Base-by-base conservation (phyloP, 2,329 filamentous ascomycete genomes). In the Leptoxyphium fumago region DNA sequence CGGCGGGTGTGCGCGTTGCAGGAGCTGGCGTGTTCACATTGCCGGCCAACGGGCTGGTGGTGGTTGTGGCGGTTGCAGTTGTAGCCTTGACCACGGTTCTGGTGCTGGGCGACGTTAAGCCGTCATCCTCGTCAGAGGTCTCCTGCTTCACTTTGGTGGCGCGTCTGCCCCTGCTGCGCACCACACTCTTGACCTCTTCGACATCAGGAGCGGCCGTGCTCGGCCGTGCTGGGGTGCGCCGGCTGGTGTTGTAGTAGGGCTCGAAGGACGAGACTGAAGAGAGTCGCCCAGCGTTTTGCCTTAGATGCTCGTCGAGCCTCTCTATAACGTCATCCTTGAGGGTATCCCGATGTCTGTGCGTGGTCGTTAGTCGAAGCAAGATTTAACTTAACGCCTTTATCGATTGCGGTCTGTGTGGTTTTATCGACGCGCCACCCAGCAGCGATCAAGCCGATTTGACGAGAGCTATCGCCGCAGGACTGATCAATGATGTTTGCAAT, bases 291-390 rank as follows among this genome's bases (percentile, higher is more conserved):
- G 75, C 71, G 66, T 94, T 82, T 49, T 75, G 71, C 52, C 77
- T 72, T 39, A 94, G 75, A 64, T 78, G 80, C 40, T 80, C 73
- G 55, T 93, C 83, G 50, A 94, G 75, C 39, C 75, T 75, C 46
- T 73, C 63, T 58, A 89, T 84, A 47, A 96, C 75, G 41, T 94
- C 86, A 50, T 72, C 70, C 66, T 94, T 94, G 63, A 82, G 83
- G 50, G 81, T 67, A 45, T 72, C 70, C 52, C 84, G 78, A 17
- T 54, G 46, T 40, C 57, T 60, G 45, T 29, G 5, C 14, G 28
- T 21, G 39, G 17, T 36, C 14, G 41, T 38, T 11, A 32, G 15
- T 43, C 21, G 21, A 26, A 26, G 21, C 21, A 7, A 26, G 21
- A 26, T 26, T 26, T 26, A 4, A 26, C 21, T 26, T 26, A 4